Percentiles rank a stretch among this genome's conserved stretches.
phyloP scores from a whole-genome alignment of 768 basidiomycete species.

The Crucibulum laeve region DNA sequence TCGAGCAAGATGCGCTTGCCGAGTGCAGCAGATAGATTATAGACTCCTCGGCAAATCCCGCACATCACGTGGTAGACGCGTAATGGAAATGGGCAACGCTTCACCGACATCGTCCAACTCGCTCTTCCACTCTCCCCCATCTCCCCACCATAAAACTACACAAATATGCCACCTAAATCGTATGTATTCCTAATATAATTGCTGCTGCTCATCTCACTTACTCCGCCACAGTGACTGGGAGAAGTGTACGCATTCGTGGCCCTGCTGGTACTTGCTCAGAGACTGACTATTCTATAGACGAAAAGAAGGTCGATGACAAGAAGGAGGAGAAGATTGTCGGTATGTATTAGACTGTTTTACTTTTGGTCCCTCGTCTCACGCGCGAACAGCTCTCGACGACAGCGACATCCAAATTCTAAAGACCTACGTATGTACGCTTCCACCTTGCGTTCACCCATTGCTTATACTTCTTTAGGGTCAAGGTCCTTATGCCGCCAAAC shows the following conservation, averaged over 20 bases:
- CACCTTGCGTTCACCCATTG: conserved; percentile 1
- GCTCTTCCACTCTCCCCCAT: conserved; percentile 14
- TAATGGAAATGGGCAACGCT: no score
- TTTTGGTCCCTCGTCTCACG: conserved; percentile 7
- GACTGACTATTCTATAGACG: conserved; percentile 45
- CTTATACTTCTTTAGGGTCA: conserved; percentile 63
- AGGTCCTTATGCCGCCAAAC: conserved; percentile 89
- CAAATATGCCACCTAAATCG: conserved; percentile 91
- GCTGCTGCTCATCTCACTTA: conserved; percentile 5
- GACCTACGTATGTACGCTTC: conserved; percentile 81
- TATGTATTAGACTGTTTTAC: conserved; percentile 24
- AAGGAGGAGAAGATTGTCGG: conserved; percentile 92
- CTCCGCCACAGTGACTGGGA: conserved; percentile 82
- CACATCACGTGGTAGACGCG: no score
- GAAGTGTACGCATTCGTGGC: conserved; percentile 75
- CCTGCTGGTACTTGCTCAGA: not conserved
- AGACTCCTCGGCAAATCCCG: no score
- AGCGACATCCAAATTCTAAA: conserved; percentile 99
- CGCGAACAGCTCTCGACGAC: conserved; percentile 78
- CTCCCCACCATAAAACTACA: conserved; percentile 16
- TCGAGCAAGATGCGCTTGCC: no score
- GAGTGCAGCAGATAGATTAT: no score
- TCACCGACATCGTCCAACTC: no score
- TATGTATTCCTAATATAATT: conserved; percentile 38
- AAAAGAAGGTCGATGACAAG: conserved; percentile 84